Base-by-base conservation (phyloP, 2,329 filamentous ascomycete genomes). In the Botrytis pseudocinerea region DNA sequence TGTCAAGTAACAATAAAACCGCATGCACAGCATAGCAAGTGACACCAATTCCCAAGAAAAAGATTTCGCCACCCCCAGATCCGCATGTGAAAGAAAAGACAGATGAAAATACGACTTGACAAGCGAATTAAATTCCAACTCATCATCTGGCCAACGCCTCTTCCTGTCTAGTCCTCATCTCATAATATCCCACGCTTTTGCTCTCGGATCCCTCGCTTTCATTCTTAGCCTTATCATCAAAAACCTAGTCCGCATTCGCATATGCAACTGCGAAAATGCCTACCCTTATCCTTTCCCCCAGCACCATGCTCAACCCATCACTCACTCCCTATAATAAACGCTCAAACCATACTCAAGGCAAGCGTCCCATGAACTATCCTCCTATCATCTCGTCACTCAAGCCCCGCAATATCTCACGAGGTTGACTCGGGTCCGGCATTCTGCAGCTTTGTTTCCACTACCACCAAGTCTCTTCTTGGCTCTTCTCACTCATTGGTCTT, bases 361-460 rank as follows among this genome's bases (percentile, higher is more conserved):
- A 44, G 60, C 25, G 44, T 42, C 60, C 60, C 25, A 28, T 28
- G 28, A 8, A 42, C 40, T 44, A 9, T n/a, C 60, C 14, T 42
- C n/a, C 22, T 63, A 18, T n/a, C 38, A 16, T 42, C 25, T 44
- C 25, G 7, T 44, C 1, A 44, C 38, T 25, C 7, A 28, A 32
- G n/a, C 42, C 42, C 28, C 62, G 20, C 28, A 22, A 16, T 32
- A 9, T 35, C 62, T 46, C 40, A 32, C 61, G 61, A 64, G 61
- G 25, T 46, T 32, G 22, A 64, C 61, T 64, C 61, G 61, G 61
- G 61, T 64, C 61, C 61, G n/a, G 25, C 61, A 63, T 63, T 35
- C 28, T 57, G n/a, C 51, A 57, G 51, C 51, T 32, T 59, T 32
- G 18, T 63, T 44, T 16, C 38, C 38, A 44, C 61, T 16, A 44